These are phyloP conservation scores for Calonectria henricotiae DNA, from an alignment of 2,329 filamentous ascomycete genomes.

Conservation along the genomic window DNA sequence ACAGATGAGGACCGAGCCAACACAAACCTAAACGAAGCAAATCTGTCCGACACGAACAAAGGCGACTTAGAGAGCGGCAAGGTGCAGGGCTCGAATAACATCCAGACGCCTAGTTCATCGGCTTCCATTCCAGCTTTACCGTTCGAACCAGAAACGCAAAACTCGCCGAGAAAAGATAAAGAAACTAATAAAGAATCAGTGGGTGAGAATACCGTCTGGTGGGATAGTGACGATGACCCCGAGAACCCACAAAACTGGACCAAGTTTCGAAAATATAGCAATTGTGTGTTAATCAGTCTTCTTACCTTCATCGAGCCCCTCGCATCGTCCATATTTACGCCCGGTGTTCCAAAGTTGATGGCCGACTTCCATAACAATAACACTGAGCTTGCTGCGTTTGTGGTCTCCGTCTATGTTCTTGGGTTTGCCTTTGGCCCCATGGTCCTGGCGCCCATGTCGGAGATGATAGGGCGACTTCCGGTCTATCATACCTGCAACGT, in stretches of 20 bases:
- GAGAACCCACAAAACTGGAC: conserved; percentile 79
- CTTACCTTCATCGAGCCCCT: conserved; percentile 63
- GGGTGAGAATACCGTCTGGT: conserved; percentile 67
- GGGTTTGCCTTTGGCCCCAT: conserved; percentile 68
- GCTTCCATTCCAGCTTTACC: not conserved
- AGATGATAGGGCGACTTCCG: conserved; percentile 64
- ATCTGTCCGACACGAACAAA: not conserved
- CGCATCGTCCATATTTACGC: conserved; percentile 72
- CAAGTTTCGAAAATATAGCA: conserved; percentile 60
- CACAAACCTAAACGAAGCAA: not conserved
- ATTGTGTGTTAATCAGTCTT: conserved; percentile 51
- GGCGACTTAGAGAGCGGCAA: conserved; percentile 19
- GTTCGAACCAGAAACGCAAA: conserved; percentile 1
- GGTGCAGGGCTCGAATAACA: not conserved
- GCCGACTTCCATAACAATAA: conserved; percentile 64
- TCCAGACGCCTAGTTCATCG: not conserved
- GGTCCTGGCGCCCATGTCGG: conserved; percentile 66
- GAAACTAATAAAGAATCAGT: not conserved
- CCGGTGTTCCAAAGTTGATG: conserved; percentile 74
- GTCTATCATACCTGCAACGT: conserved; percentile 63
- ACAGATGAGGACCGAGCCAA: not conserved
- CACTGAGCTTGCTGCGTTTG: conserved; percentile 52
- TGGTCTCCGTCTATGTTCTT: conserved; percentile 66
- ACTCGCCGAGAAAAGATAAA: not conserved
- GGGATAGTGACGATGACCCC: conserved; percentile 71